phyloP scores from a whole-genome alignment of 495 filamentous ascomycete species.

The Staphylotrichum tortipilum region DNA sequence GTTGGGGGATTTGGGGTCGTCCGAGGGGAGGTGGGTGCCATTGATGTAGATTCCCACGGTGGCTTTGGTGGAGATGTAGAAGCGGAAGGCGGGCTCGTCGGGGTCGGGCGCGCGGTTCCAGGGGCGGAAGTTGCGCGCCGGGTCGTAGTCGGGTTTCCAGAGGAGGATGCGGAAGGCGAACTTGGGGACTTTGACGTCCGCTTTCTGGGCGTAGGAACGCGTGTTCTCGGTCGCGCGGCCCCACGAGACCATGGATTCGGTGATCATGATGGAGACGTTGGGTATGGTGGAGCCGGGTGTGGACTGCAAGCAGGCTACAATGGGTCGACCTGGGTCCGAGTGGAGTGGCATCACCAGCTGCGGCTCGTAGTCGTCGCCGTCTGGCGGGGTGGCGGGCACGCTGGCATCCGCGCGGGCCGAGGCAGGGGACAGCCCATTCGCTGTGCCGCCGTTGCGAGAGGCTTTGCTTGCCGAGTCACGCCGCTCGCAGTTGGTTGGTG shows the following conservation, averaged over 20 bases:
- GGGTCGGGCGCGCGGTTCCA: constrained; percentile 29
- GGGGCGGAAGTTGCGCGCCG: constrained; percentile 27
- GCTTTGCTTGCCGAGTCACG: background rate
- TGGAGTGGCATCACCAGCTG: constrained; percentile 11
- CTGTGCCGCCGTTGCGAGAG: background rate
- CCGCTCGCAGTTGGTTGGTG: constrained; percentile 20
- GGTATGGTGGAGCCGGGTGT: constrained; percentile 37
- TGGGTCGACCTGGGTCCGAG: constrained; percentile 9
- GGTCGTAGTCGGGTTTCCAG: constrained; percentile 56
- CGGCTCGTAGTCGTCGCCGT: constrained; percentile 10
- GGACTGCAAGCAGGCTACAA: constrained; percentile 32
- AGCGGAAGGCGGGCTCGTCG: constrained; percentile 50
- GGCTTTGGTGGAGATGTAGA: constrained; percentile 67
- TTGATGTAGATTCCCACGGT: constrained; percentile 66
- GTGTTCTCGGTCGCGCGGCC: constrained; percentile 59
- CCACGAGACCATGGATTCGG: constrained; percentile 60
- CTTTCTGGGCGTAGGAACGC: constrained; percentile 46
- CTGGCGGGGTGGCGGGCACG: constrained; percentile 5
- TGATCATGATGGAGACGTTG: constrained; percentile 53
- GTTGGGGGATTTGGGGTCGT: constrained; percentile 34
- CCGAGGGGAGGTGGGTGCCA: constrained; percentile 45
- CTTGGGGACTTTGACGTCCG: constrained; percentile 67
- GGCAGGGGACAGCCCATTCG: background rate
- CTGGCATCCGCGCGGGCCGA: constrained; percentile 18
- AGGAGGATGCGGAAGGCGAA: constrained; percentile 70